Conservation (phyloP, 495 filamentous ascomycete genomes). For the Viridothelium virens region DNA sequence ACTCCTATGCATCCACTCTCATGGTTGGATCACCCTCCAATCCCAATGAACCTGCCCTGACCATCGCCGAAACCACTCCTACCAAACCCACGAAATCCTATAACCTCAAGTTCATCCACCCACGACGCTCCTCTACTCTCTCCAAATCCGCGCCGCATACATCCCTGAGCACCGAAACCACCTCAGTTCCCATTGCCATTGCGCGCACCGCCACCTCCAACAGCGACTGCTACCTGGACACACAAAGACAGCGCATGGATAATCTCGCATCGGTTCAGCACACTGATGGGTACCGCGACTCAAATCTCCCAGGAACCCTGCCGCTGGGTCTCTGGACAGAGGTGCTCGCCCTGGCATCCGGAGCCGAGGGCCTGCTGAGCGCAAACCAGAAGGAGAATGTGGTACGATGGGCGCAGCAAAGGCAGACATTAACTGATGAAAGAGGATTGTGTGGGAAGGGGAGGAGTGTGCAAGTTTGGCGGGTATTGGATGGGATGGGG, state of each 20-base stretch:
- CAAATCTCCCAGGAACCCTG: constrained; percentile 15
- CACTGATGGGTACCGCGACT: constrained; percentile 9
- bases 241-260: constrained; percentile 17
- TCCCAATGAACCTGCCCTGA: neutral
- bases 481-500: constrained; percentile 32
- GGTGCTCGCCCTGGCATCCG: constrained; percentile 13
- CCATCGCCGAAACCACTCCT: neutral
- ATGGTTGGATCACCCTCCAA: neutral
- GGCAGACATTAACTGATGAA: constrained; percentile 29
- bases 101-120: neutral
- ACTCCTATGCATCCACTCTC: neutral
- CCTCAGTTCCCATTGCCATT: neutral
- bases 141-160: neutral
- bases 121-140: neutral
- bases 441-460: constrained; percentile 29
- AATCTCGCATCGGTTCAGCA: neutral
- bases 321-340: constrained; percentile 12
- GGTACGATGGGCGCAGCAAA: constrained; percentile 29
- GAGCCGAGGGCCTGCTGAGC: constrained; percentile 16
- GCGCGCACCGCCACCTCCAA: neutral
- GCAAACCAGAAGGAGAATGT: constrained; percentile 21
- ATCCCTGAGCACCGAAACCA: constrained; percentile 1
- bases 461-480: constrained; percentile 32
- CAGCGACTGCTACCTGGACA: constrained; percentile 8
- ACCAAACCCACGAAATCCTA: neutral